A percentile compares a stretch with the other conserved stretches of the same genome.
Evolutionary conservation across 2,329 filamentous ascomycete genomes (phyloP).

Genomic region (Colletotrichum navitas): DNA sequence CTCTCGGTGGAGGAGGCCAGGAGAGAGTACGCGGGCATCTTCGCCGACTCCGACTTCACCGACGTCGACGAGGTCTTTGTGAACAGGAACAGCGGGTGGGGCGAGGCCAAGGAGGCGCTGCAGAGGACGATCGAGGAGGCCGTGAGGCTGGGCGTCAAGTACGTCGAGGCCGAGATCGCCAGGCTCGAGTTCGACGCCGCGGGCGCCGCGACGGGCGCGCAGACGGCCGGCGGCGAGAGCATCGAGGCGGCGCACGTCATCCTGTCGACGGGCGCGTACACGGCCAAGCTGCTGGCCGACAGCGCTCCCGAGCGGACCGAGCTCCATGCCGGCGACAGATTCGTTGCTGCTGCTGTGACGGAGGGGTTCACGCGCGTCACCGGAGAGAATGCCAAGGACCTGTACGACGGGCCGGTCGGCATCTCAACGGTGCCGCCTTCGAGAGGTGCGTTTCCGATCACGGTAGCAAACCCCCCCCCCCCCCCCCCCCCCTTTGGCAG

Average conservation of each 20-base stretch:
- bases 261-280: constrained; percentile 64
- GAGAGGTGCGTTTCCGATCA: constrained; percentile 12
- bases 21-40: constrained; percentile 62
- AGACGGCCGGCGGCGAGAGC: constrained; percentile 57
- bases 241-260: constrained; percentile 64
- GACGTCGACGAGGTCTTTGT: constrained; percentile 65
- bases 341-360: constrained; percentile 65
- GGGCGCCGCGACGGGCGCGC: constrained; percentile 62
- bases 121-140: constrained; percentile 60
- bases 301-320: constrained; percentile 57
- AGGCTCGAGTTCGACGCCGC: constrained; percentile 54
- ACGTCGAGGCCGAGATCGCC: constrained; percentile 60
- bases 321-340: constrained; percentile 60
- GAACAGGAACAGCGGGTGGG: constrained; percentile 69
- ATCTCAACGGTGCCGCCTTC: constrained; percentile 33
- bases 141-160: constrained; percentile 63
- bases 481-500: background rate
- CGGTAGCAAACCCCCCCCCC: background rate
- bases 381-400: constrained; percentile 52
- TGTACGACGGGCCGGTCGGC: constrained; percentile 59
- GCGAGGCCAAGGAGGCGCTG: constrained; percentile 65
- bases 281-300: constrained; percentile 60
- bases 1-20: constrained; percentile 62
- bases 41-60: constrained; percentile 65
- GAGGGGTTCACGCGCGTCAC: constrained; percentile 61